These are phyloP conservation scores for Botryosphaeria dothidea DNA, from an alignment of 2,329 filamentous ascomycete genomes.

Conservation along the genomic window DNA sequence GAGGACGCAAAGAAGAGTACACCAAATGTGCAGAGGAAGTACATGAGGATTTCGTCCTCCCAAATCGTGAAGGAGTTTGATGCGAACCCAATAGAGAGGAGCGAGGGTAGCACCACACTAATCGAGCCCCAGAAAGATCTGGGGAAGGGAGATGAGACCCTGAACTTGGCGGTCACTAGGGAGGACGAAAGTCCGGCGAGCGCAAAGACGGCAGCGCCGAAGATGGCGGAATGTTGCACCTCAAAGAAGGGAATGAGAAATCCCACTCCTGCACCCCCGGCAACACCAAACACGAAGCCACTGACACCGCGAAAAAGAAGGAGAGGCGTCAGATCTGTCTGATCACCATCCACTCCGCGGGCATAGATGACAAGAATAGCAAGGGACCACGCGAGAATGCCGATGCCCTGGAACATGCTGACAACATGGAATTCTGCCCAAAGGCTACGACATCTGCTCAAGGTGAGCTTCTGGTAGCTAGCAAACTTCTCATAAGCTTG, in stretches of 20 bases:
- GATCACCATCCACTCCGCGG: constrained; percentile 55
- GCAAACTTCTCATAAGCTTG: constrained; percentile 60
- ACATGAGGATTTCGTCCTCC: constrained; percentile 93
- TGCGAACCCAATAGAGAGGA: constrained; percentile 89
- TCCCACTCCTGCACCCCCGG: constrained; percentile 44
- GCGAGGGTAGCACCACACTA: constrained; percentile 75
- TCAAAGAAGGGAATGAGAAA: constrained; percentile 43
- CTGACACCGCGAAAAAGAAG: constrained; percentile 54
- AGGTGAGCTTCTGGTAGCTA: constrained; percentile 75
- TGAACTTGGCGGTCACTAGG: constrained; percentile 42
- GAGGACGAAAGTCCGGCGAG: constrained; percentile 42
- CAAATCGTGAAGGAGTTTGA: constrained; percentile 99
- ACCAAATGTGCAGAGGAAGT: constrained; percentile 88
- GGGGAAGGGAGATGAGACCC: constrained; percentile 61
- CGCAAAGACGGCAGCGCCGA: constrained; percentile 41
- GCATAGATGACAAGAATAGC: constrained; percentile 73
- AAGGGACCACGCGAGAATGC: constrained; percentile 68
- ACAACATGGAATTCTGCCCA: constrained; percentile 92
- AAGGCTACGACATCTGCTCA: constrained; percentile 76
- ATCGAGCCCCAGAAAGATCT: constrained; percentile 87
- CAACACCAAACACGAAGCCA: constrained; percentile 49
- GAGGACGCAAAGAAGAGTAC: constrained; percentile 73
- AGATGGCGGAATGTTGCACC: constrained; percentile 42
- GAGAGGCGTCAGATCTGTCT: constrained; percentile 53
- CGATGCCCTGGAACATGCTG: constrained; percentile 80